Conservation (phyloP, 108 stramenopile genomes). For the Skeletonema tropicum region DNA sequence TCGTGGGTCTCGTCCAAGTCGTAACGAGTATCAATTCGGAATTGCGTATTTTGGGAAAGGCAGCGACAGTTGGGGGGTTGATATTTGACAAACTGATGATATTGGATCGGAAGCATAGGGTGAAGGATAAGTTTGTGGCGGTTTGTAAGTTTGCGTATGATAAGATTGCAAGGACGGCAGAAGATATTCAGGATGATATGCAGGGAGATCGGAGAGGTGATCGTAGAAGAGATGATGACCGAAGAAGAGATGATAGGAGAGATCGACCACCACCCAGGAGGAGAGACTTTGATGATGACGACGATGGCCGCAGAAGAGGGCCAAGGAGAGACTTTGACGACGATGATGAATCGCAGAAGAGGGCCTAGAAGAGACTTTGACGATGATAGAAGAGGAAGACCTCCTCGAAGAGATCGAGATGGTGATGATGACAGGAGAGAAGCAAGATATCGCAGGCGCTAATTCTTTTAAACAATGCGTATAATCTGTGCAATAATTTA, state of each 20-base stretch:
- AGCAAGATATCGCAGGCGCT: not conserved
- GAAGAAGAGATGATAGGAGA: not conserved
- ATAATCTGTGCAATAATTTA: not conserved
- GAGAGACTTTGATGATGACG: not conserved
- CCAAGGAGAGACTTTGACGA: not conserved
- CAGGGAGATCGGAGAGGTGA: not conserved
- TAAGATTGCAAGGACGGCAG: constrained; percentile 33
- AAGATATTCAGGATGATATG: not conserved
- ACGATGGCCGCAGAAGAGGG: not conserved
- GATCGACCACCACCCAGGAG: not conserved
- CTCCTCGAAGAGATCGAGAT: not conserved
- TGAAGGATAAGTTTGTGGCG: constrained; percentile 71
- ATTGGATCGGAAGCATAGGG: constrained; percentile 83
- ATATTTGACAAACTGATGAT: constrained; percentile 83
- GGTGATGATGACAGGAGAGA: not conserved
- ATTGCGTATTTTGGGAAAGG: constrained; percentile 62
- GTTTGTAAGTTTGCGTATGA: constrained; percentile 58
- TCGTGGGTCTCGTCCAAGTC: constrained; percentile 64
- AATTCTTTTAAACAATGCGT: not conserved
- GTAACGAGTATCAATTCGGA: constrained; percentile 69
- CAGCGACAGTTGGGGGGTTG: constrained; percentile 62
- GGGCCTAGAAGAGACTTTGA: not conserved
- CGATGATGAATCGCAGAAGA: no score
- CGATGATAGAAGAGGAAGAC: not conserved
- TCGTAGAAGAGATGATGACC: not conserved